These are phyloP conservation scores for Psilocybe subaeruginosa DNA, from an alignment of 768 basidiomycete species.

Conservation along the genomic window DNA sequence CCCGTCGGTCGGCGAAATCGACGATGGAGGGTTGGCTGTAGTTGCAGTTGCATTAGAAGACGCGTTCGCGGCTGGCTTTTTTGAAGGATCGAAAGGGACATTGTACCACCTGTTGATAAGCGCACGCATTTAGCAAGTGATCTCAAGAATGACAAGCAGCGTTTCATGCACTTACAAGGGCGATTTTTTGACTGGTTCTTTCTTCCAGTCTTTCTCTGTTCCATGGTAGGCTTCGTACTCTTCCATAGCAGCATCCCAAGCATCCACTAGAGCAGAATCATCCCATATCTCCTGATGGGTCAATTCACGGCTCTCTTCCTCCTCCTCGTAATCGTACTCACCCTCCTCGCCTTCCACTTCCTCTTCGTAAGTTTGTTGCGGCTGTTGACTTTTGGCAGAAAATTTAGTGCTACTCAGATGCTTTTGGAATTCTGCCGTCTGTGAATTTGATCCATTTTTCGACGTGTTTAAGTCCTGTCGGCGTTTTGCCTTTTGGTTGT, in stretches of 20 bases:
- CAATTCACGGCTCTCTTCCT: constrained; percentile 63
- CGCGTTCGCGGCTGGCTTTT: constrained; percentile 22
- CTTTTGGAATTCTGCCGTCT: constrained; percentile 16
- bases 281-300: constrained; percentile 85
- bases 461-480: constrained; percentile 39
- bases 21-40: background rate
- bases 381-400: background rate
- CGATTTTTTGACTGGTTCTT: constrained; percentile 68
- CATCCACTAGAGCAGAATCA: constrained; percentile 79
- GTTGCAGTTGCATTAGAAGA: background rate
- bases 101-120: constrained; percentile 76
- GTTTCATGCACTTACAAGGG: constrained; percentile 55
- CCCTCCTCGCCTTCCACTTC: constrained; percentile 22
- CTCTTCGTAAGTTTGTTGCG: constrained; percentile 9
- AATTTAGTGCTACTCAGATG: background rate
- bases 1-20: constrained; percentile 6
- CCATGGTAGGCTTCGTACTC: constrained; percentile 81
- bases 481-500: constrained; percentile 37
- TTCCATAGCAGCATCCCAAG: constrained; percentile 84
- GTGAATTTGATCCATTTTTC: constrained; percentile 7
- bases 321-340: constrained; percentile 34
- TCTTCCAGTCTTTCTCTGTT: constrained; percentile 72
- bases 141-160: background rate
- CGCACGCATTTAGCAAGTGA: background rate
- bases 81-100: constrained; percentile 44